phyloP scores from a whole-genome alignment of 2,329 filamentous ascomycete genomes.

The Mollisia scopiformis region DNA sequence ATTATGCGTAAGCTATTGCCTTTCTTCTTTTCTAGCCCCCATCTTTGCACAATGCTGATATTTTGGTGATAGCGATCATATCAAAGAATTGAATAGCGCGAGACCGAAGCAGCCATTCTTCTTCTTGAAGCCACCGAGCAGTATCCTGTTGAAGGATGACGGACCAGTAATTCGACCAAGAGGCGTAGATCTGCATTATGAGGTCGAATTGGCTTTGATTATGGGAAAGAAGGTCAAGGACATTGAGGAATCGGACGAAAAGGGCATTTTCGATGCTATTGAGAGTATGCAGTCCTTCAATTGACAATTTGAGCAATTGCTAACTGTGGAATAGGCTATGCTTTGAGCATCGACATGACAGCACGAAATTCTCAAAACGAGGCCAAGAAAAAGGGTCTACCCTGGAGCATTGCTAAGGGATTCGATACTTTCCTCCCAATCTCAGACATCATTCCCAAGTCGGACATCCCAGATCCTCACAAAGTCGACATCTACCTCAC shows the following conservation, averaged over 20 bases:
- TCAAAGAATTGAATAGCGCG: slow-evolving; percentile 85
- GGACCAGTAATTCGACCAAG: slow-evolving; percentile 82
- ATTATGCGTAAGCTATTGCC: slow-evolving; percentile 77
- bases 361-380: slow-evolving; percentile 94
- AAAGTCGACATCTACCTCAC: slow-evolving; percentile 83
- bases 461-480: slow-evolving; percentile 82
- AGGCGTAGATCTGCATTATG: slow-evolving; percentile 88
- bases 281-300: slow-evolving; percentile 57
- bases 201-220: slow-evolving; percentile 90
- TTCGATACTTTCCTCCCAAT: slow-evolving; percentile 97
- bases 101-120: slow-evolving; percentile 96
- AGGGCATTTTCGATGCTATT: slow-evolving; percentile 81
- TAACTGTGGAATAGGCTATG: slow-evolving; percentile 63
- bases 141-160: slow-evolving; percentile 77
- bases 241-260: slow-evolving; percentile 71
- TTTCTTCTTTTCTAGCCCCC: slow-evolving; percentile 4
- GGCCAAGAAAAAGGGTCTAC: slow-evolving; percentile 94
- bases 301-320: background rate
- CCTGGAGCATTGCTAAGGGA: slow-evolving; percentile 95
- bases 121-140: slow-evolving; percentile 93
- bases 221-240: slow-evolving; percentile 83
- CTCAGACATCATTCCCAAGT: slow-evolving; percentile 78
- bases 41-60: slow-evolving; percentile 2
- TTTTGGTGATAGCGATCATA: slow-evolving; percentile 70
- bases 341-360: slow-evolving; percentile 95